Percentiles rank a stretch among this genome's conserved stretches.
phyloP scores from a whole-genome alignment of 805 yeast genomes.

The Starmerella scarabaei region DNA sequence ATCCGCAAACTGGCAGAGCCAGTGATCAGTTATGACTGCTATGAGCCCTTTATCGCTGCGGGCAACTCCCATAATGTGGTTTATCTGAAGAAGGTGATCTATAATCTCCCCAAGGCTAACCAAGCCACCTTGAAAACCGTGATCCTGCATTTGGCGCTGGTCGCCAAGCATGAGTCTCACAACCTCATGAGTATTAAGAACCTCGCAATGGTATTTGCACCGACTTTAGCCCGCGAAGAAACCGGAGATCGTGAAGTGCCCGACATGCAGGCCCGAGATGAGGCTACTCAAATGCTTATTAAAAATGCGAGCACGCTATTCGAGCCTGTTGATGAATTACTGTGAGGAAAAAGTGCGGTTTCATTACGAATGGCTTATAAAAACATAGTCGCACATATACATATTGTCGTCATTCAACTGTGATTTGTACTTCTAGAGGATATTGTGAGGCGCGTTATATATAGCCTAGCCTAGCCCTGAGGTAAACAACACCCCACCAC shows the following conservation, averaged over 20 bases:
- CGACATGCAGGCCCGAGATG: constrained; percentile 74
- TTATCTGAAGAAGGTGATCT: constrained; percentile 36
- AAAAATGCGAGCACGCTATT: constrained; percentile 20
- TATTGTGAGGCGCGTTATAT: too few species aligned
- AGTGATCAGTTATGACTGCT: constrained; percentile 54
- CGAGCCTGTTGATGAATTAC: constrained; percentile 9
- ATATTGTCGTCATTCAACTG: too few species aligned
- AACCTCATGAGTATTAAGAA: constrained; percentile 80
- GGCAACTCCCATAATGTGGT: constrained; percentile 32
- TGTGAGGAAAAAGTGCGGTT: background rate
- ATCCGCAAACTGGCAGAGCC: constrained; percentile 77
- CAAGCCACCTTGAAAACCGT: constrained; percentile 41
- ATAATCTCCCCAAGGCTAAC: constrained; percentile 56
- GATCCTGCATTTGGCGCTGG: constrained; percentile 49
- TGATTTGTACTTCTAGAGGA: too few species aligned
- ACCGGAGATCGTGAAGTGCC: constrained; percentile 68
- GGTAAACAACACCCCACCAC: too few species aligned
- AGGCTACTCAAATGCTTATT: constrained; percentile 57
- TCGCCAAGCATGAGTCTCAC: constrained; percentile 38
- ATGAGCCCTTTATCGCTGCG: constrained; percentile 52
- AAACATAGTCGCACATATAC: too few species aligned
- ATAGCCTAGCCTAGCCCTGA: too few species aligned
- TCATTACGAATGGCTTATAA: too few species aligned
- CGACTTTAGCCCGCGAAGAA: constrained; percentile 70
- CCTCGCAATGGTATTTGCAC: constrained; percentile 86